These are phyloP conservation scores for Fraxinus greggii DNA, from an alignment of 305 asterid genomes.

Conservation along the genomic window DNA sequence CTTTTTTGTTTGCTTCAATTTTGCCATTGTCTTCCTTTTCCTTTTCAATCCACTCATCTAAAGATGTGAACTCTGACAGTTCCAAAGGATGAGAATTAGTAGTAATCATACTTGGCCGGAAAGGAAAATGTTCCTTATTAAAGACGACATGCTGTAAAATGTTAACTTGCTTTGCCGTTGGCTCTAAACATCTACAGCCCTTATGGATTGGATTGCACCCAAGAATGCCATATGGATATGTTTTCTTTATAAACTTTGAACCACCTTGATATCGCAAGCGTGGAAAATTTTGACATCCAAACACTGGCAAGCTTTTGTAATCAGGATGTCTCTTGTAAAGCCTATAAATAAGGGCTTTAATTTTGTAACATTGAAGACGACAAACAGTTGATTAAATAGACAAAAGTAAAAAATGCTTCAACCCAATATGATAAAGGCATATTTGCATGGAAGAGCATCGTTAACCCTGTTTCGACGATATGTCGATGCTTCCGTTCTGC, in stretches of 20 bases:
- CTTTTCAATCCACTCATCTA: too few species aligned
- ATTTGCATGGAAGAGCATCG: conserved; percentile 8
- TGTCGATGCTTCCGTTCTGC: conserved; percentile 4
- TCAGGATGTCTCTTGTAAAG: not conserved
- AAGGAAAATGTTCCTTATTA: not conserved
- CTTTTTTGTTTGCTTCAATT: too few species aligned
- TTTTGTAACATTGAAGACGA: not conserved
- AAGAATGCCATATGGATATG: not conserved
- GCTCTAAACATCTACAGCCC: not conserved
- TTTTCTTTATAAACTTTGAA: not conserved
- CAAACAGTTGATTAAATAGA: not conserved
- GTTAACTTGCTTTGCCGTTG: not conserved
- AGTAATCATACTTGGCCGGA: too few species aligned
- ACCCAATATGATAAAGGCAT: not conserved
- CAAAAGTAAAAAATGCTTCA: not conserved
- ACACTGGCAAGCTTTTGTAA: not conserved
- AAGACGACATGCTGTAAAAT: not conserved
- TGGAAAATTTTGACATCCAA: not conserved
- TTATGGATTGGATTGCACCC: not conserved
- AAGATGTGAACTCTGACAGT: too few species aligned
- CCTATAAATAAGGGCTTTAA: not conserved
- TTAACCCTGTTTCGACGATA: not conserved
- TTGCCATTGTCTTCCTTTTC: too few species aligned
- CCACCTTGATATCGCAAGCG: not conserved
- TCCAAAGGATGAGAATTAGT: too few species aligned